These are phyloP conservation scores for Vaccinium macrocarpon DNA, from an alignment of 148 eudicot species.

Conservation along the genomic window DNA sequence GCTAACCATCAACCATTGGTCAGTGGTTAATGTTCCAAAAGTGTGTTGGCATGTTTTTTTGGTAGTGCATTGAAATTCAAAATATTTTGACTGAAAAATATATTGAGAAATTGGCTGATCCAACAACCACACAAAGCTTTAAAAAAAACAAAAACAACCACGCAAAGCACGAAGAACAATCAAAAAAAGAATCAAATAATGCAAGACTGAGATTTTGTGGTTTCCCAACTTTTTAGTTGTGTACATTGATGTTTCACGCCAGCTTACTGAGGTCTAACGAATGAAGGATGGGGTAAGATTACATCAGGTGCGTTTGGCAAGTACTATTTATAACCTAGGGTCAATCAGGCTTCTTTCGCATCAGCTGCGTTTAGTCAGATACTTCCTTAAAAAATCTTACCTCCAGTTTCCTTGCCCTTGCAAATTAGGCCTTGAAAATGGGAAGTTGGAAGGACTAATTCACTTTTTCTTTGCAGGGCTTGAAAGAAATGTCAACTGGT, in stretches of 20 bases:
- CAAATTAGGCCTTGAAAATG: not conserved
- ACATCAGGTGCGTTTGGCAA: not conserved
- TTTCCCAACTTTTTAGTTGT: not conserved
- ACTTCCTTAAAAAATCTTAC: not conserved
- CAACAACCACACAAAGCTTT: not conserved
- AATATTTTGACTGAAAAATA: not conserved
- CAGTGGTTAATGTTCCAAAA: not conserved
- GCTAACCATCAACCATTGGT: not conserved
- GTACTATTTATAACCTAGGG: not conserved
- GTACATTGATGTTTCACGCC: not conserved
- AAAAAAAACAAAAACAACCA: not conserved
- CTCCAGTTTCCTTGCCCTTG: constrained; percentile 5
- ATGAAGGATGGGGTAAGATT: not conserved
- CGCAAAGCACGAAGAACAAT: not conserved
- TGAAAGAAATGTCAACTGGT: constrained; percentile 56
- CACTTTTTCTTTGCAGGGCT: constrained; percentile 44
- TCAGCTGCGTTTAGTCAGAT: not conserved
- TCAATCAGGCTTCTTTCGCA: not conserved
- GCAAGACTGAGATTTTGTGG: not conserved
- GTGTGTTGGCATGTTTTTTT: not conserved
- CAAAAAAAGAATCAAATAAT: not conserved
- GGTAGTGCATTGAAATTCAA: not conserved
- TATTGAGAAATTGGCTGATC: not conserved
- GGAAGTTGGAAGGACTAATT: not conserved
- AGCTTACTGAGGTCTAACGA: no score